phyloP scores from a whole-genome alignment of 2,329 filamentous ascomycete genomes.

The Trichoderma koningiopsis region DNA sequence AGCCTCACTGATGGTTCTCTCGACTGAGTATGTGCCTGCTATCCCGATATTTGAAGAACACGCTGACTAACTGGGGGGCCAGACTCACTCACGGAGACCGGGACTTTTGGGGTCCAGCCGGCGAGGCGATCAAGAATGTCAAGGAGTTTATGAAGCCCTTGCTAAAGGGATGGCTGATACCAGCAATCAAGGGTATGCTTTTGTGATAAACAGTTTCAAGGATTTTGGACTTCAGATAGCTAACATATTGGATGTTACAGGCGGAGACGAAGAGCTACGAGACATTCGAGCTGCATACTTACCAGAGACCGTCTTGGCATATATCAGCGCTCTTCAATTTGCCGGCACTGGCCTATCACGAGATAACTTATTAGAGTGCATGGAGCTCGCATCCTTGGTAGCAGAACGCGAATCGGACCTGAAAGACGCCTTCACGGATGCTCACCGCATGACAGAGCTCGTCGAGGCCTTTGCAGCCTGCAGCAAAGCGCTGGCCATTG shows the following conservation, averaged over 20 bases:
- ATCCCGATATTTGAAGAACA: neutral
- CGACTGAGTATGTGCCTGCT: constrained; percentile 50
- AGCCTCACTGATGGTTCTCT: constrained; percentile 56
- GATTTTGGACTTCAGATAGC: neutral
- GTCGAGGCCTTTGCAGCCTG: constrained; percentile 75
- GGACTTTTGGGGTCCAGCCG: constrained; percentile 58
- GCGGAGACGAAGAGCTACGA: constrained; percentile 62
- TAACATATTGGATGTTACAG: neutral
- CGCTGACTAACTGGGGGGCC: neutral
- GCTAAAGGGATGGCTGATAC: constrained; percentile 65
- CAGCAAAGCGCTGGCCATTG: constrained; percentile 69
- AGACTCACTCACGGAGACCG: constrained; percentile 35
- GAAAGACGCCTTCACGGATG: constrained; percentile 63
- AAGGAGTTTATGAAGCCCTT: constrained; percentile 62
- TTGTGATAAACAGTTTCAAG: neutral
- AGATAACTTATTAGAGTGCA: constrained; percentile 77
- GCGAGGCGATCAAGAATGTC: constrained; percentile 54
- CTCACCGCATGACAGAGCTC: constrained; percentile 72
- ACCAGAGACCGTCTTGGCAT: constrained; percentile 82
- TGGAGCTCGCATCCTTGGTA: constrained; percentile 79
- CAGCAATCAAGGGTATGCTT: constrained; percentile 56
- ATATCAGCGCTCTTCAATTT: constrained; percentile 78
- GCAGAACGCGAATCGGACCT: constrained; percentile 71
- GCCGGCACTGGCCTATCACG: constrained; percentile 73
- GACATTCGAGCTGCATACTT: constrained; percentile 76